A percentile compares a stretch with the other conserved stretches of the same genome.
phyloP scores from a whole-genome alignment of 345 rosid species.

The Hirschfeldia incana region DNA sequence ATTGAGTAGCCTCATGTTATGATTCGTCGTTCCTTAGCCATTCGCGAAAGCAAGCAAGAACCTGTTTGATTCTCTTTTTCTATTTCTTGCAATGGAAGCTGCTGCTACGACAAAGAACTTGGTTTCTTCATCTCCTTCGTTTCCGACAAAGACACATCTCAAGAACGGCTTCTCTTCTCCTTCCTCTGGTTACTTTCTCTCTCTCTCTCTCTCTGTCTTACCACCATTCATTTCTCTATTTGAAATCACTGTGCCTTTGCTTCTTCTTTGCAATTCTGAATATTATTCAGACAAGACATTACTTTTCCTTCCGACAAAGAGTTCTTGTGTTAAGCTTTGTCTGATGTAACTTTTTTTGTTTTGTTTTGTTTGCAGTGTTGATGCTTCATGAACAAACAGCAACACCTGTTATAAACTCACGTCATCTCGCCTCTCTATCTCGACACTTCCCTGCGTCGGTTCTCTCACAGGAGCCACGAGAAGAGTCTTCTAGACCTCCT shows the following conservation, averaged over 20 bases:
- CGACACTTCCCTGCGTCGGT: constrained; percentile 70
- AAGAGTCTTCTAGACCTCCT: constrained; percentile 45
- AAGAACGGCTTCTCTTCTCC: constrained; percentile 47
- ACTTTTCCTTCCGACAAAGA: neutral
- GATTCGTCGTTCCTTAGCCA: constrained; percentile 24
- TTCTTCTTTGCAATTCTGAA: neutral
- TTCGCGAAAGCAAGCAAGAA: neutral
- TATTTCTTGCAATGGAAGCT: constrained; percentile 55
- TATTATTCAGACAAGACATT: neutral
- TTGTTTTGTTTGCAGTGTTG: constrained; percentile 39
- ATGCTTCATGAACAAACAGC: constrained; percentile 61
- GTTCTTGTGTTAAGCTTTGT: neutral
- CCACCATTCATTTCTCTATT: neutral
- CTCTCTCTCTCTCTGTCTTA: neutral
- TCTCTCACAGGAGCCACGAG: constrained; percentile 72
- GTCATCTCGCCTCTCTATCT: constrained; percentile 52
- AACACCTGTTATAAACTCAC: constrained; percentile 49
- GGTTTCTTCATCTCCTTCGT: constrained; percentile 65
- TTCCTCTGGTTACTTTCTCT: constrained; percentile 49
- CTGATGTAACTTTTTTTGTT: neutral
- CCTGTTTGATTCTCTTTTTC: neutral
- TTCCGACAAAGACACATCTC: constrained; percentile 51
- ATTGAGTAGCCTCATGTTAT: constrained; percentile 1
- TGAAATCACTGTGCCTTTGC: neutral
- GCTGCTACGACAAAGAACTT: constrained; percentile 53